Base-by-base conservation (phyloP, 2,329 filamentous ascomycete genomes). In the Triangularia setosa region DNA sequence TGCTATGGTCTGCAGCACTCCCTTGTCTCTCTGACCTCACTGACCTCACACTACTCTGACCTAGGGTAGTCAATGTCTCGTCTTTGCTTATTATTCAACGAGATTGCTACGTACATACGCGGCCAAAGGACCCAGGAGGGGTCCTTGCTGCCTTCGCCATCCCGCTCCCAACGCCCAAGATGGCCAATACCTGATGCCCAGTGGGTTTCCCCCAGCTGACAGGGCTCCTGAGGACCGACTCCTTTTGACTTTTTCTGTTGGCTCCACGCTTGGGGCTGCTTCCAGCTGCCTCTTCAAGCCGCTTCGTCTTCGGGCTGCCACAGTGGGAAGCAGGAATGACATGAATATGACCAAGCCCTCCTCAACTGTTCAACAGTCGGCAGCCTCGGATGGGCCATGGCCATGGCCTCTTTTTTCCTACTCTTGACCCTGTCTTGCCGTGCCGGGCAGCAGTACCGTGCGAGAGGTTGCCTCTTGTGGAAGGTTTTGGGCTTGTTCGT, bases 321-420 rank as follows among this genome's bases (percentile, higher is more conserved):
- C 18, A 21, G 55, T 27, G 27, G 61, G 48, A 40, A 60, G 63
- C 53, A 40, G 52, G 24, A 66, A 71, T 72, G 70, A 72, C 71
- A 72, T 65, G 67, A 71, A 67, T 68, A 72, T 72, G 70, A 72
- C 71, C 70, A 72, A 73, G 68, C 64, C 64, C 55, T 60, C 65
- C 54, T 58, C 56, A 66, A 65, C 67, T 62, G 58, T 44, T 61
- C 62, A 63, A 28, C 62, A 61, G 52, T 66, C 62, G 69, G 66
- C 53, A 61, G 63, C 62, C 35, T 63, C 65, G 60, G 59, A 65
- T 68, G 65, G 67, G 59, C 68, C 65, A 60, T 65, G 61, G 60
- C 59, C 59, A n/a, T 40, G 23, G 18, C 44, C 52, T 40, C 25
- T 60, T 59, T 65, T 64, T 58, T 64, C 64, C 69, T 67, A 66